Conservation (phyloP, 345 rosid species). For the rapeseed (Brassica napus) region DNA sequence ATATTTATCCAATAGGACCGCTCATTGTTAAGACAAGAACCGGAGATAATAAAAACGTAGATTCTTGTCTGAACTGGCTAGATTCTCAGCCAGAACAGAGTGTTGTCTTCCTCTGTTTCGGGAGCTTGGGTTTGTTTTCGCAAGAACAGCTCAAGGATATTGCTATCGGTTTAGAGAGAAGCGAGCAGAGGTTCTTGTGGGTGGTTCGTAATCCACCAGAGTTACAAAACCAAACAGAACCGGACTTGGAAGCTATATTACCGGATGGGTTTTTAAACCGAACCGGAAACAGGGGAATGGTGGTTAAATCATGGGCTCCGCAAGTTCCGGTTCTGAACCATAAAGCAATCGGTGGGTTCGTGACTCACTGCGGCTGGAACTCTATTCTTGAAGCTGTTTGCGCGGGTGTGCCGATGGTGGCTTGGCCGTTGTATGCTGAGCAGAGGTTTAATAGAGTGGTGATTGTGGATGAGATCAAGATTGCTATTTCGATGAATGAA, state of each 20-base stretch:
- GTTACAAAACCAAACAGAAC: constrained; percentile 29
- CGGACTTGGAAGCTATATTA: constrained; percentile 39
- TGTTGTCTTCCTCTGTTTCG: constrained; percentile 59
- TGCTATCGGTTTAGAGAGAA: constrained; percentile 53
- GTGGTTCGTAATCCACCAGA: constrained; percentile 50
- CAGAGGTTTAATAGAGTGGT: constrained; percentile 46
- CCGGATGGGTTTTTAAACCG: constrained; percentile 51
- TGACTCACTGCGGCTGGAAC: constrained; percentile 80
- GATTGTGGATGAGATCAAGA: constrained; percentile 56
- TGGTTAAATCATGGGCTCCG: constrained; percentile 63
- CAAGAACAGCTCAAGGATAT: constrained; percentile 45
- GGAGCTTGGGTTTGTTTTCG: constrained; percentile 60
- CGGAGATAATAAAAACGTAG: constrained; percentile 4
- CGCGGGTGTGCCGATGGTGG: constrained; percentile 57
- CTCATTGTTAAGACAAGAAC: constrained; percentile 34
- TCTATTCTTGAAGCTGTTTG: constrained; percentile 57
- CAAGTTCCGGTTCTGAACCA: constrained; percentile 57
- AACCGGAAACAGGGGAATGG: constrained; percentile 45
- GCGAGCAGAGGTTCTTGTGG: constrained; percentile 58
- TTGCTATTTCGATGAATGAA: constrained; percentile 50
- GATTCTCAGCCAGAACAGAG: constrained; percentile 49
- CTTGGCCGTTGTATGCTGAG: constrained; percentile 60
- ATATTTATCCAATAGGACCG: constrained; percentile 59
- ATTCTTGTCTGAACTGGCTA: constrained; percentile 48
- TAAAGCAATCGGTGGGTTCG: constrained; percentile 56